Conservation (phyloP, 192 early-diverging fungal genomes). For the Coemansia sp. region DNA sequence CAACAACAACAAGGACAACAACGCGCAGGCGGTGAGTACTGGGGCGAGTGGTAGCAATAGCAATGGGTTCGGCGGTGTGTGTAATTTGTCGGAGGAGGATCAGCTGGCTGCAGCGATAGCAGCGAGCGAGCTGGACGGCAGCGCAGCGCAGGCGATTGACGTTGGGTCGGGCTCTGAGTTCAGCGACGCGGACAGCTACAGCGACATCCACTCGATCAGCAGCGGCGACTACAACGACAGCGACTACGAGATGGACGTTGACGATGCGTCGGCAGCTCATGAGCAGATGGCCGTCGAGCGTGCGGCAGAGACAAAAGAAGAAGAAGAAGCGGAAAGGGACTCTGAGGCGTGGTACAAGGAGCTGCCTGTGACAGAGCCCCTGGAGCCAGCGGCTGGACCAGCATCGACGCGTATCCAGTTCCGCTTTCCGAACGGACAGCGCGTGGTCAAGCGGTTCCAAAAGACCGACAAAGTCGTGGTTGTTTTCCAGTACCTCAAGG, state of each 20-base stretch:
- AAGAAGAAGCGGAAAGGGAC: not conserved
- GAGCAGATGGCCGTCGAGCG: slow-evolving; percentile 15
- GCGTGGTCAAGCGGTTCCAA: slow-evolving; percentile 72
- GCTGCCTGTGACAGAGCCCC: slow-evolving; percentile 17
- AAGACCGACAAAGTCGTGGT: slow-evolving; percentile 68
- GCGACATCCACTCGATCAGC: slow-evolving; percentile 40
- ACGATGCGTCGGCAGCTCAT: slow-evolving; percentile 13
- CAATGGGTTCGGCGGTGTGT: slow-evolving; percentile 35
- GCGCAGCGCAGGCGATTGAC: not conserved
- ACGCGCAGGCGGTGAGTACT: not conserved
- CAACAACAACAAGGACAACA: slow-evolving; percentile 11
- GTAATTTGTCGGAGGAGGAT: slow-evolving; percentile 87
- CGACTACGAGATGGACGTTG: slow-evolving; percentile 49
- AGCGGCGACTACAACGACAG: slow-evolving; percentile 21
- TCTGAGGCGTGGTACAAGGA: slow-evolving; percentile 37
- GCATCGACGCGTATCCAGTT: slow-evolving; percentile 78
- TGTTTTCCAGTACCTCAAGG: slow-evolving; percentile 86
- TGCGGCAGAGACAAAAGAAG: not conserved
- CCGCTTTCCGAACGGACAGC: slow-evolving; percentile 76
- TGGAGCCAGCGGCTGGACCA: slow-evolving; percentile 52
- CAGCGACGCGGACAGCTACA: slow-evolving; percentile 31
- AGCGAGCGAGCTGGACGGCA: slow-evolving; percentile 59
- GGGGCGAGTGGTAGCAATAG: not conserved
- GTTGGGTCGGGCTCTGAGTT: slow-evolving; percentile 25
- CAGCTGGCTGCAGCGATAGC: slow-evolving; percentile 80